Conservation (phyloP, 2,329 filamentous ascomycete species). For the Diplodia scrobiculata region DNA sequence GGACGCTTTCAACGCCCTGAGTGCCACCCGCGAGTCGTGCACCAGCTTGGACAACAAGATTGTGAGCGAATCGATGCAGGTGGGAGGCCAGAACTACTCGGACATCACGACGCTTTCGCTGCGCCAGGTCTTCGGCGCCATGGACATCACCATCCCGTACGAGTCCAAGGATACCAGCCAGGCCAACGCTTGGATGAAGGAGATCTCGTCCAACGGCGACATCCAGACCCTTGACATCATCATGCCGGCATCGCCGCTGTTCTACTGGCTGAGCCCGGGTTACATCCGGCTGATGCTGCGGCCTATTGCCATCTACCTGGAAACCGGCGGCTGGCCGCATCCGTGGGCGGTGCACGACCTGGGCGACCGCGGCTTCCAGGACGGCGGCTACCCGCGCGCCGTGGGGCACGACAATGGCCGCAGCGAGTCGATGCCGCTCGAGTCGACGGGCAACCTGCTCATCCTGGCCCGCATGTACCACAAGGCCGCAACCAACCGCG, state of each 20-base stretch:
- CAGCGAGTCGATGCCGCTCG: slow-evolving; percentile 49
- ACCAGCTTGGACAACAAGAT: slow-evolving; percentile 41
- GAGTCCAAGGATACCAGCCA: slow-evolving; percentile 36
- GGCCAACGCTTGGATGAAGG: slow-evolving; percentile 48
- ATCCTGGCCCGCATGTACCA: slow-evolving; percentile 46
- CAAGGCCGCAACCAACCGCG: slow-evolving; percentile 43
- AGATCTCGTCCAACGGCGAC: slow-evolving; percentile 50
- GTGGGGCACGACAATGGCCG: slow-evolving; percentile 44
- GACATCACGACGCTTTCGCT: slow-evolving; percentile 48
- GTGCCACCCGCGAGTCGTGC: slow-evolving; percentile 42
- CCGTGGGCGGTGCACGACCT: slow-evolving; percentile 48
- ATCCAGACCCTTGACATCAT: slow-evolving; percentile 51
- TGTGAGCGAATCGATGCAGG: slow-evolving; percentile 35
- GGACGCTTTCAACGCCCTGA: slow-evolving; percentile 47
- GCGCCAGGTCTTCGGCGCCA: slow-evolving; percentile 48
- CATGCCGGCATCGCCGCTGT: slow-evolving; percentile 48
- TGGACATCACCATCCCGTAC: slow-evolving; percentile 47
- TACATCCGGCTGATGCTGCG: slow-evolving; percentile 51
- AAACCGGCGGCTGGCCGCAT: slow-evolving; percentile 44
- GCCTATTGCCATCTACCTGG: slow-evolving; percentile 49
- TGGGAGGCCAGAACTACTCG: slow-evolving; percentile 46
- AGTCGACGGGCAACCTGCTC: slow-evolving; percentile 48
- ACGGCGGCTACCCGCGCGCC: slow-evolving; percentile 45
- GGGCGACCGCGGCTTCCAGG: slow-evolving; percentile 33
- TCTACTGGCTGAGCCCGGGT: slow-evolving; percentile 48